phyloP scores from a whole-genome alignment of 495 filamentous ascomycete species.

The Talaromyces nanjingensis region DNA sequence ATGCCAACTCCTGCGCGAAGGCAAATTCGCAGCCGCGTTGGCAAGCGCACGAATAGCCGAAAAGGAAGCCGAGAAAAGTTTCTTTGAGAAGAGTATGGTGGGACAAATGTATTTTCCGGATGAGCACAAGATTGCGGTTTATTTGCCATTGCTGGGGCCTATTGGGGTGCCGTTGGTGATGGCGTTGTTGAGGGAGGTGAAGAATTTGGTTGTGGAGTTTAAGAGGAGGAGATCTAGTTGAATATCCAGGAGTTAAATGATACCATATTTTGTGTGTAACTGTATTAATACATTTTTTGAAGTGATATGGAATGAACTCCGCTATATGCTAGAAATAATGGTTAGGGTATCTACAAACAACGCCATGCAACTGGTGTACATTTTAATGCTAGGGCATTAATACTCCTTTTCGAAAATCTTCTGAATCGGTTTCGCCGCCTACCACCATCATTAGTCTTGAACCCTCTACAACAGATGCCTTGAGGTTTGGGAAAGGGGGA shows the following conservation, averaged over 20 bases:
- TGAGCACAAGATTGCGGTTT: slow-evolving; percentile 98
- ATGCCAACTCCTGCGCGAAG: slow-evolving; percentile 64
- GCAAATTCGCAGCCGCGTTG: slow-evolving; percentile 60
- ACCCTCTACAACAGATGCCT: neutral
- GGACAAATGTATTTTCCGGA: slow-evolving; percentile 97
- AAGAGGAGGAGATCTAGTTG: slow-evolving; percentile 21
- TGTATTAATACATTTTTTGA: neutral
- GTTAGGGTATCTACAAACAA: slow-evolving; percentile 4
- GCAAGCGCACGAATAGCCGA: slow-evolving; percentile 79
- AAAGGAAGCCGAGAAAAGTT: slow-evolving; percentile 82
- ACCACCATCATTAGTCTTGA: slow-evolving; percentile 10
- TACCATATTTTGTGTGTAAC: neutral
- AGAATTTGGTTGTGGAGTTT: slow-evolving; percentile 35
- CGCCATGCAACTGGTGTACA: neutral
- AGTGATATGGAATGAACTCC: neutral
- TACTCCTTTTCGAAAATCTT: slow-evolving; percentile 74
- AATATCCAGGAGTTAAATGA: neutral
- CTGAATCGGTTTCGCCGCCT: slow-evolving; percentile 82
- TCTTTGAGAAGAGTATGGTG: slow-evolving; percentile 99
- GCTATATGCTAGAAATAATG: neutral
- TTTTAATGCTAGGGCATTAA: too few relatives aligned
- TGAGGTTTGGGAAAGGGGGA: neutral
- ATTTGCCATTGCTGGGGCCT: slow-evolving; percentile 83
- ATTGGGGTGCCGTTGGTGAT: slow-evolving; percentile 86
- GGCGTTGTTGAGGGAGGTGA: slow-evolving; percentile 73